Conservation (phyloP, 208 protist genomes). For the Leishmania gerbilli region DNA sequence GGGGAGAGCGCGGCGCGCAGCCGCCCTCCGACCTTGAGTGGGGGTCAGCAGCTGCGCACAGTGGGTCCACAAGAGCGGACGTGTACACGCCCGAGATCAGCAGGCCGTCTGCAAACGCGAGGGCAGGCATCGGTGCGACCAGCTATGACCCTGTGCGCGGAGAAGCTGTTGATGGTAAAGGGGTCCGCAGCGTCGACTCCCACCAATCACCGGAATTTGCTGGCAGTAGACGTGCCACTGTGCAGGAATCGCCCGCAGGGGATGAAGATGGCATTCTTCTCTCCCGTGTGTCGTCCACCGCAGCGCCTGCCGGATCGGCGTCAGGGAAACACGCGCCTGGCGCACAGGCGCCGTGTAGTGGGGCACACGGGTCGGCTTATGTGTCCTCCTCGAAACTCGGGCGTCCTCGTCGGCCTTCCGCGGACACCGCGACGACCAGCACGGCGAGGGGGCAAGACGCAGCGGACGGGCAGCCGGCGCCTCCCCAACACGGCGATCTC, state of each 20-base stretch:
- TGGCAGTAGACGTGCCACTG: not conserved
- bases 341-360: not conserved
- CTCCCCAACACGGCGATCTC: slow-evolving; percentile 26
- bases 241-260: not conserved
- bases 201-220: not conserved
- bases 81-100: not conserved
- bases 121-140: not conserved
- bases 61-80: not conserved
- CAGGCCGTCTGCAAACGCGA: not conserved
- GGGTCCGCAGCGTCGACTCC: not conserved
- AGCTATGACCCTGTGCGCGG: not conserved
- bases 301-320: not conserved
- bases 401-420: not conserved
- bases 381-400: not conserved
- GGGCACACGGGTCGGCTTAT: not conserved
- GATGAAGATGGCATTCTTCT: not conserved
- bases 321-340: not conserved
- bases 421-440: not conserved
- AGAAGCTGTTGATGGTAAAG: not conserved
- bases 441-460: not conserved
- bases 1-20: not conserved
- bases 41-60: not conserved
- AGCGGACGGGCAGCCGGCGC: not conserved
- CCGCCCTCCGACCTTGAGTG: not conserved
- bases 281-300: not conserved